Conservation (phyloP, 1,284 basidiomycete species). For the Ganoderma meredithae region DNA sequence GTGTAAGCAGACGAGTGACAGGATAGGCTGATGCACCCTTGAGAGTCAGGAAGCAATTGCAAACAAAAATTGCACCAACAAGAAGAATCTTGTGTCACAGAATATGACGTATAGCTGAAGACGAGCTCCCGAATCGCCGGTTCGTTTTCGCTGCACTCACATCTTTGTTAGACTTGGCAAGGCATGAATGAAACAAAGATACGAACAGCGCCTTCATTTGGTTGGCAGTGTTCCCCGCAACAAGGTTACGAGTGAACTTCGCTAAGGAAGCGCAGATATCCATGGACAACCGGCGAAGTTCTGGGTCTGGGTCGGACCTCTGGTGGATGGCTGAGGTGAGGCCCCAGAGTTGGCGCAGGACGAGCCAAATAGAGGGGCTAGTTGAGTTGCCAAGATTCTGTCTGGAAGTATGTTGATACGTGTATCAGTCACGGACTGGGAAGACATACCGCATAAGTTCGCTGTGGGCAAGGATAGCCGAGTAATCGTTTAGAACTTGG, state of each 20-base stretch:
- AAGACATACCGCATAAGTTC: slow-evolving; percentile 51
- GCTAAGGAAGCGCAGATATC: slow-evolving; percentile 58
- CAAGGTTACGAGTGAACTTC: slow-evolving; percentile 79
- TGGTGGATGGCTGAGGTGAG: slow-evolving; percentile 54
- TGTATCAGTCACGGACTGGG: not conserved
- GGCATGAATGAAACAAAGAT: slow-evolving; percentile 8
- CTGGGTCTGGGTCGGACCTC: slow-evolving; percentile 42
- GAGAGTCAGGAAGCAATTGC: not conserved
- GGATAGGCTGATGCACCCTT: slow-evolving; percentile 53
- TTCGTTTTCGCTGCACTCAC: slow-evolving; percentile 63
- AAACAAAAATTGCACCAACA: slow-evolving; percentile 48
- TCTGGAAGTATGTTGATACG: slow-evolving; percentile 40
- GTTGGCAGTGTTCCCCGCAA: slow-evolving; percentile 70
- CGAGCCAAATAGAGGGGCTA: slow-evolving; percentile 59
- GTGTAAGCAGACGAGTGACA: slow-evolving; percentile 66
- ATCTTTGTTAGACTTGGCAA: not conserved
- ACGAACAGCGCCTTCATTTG: slow-evolving; percentile 74
- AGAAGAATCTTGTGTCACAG: slow-evolving; percentile 57
- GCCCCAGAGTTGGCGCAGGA: slow-evolving; percentile 62
- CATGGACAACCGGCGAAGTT: slow-evolving; percentile 41
- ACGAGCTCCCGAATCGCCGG: slow-evolving; percentile 63
- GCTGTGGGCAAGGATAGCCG: slow-evolving; percentile 54
- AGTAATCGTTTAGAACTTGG: slow-evolving; percentile 51
- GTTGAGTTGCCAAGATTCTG: slow-evolving; percentile 49
- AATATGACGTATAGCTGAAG: slow-evolving; percentile 77